phyloP scores from a whole-genome alignment of 78 protist species.

The Dictyostelium purpureum region DNA sequence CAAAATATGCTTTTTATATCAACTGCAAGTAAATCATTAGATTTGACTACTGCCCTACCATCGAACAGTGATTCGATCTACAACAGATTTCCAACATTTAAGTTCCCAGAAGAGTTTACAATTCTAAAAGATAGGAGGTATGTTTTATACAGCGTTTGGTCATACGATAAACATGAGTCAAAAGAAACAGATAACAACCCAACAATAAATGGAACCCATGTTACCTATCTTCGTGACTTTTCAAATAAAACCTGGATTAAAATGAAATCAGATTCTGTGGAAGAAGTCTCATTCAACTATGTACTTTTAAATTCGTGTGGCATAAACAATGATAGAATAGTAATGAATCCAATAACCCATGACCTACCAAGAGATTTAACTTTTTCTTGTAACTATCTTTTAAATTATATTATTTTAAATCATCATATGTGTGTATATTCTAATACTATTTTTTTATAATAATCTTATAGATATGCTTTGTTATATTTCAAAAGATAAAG shows the following conservation, averaged over 20 bases:
- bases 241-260: slow-evolving; percentile 7
- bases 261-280: background rate
- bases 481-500: slow-evolving; percentile 18
- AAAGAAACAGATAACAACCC: background rate
- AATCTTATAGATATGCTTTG: slow-evolving; percentile 23
- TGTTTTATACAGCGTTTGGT: slow-evolving; percentile 36
- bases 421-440: too few species aligned
- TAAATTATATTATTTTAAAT: background rate
- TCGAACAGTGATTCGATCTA: too few species aligned
- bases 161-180: background rate
- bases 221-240: slow-evolving; percentile 5
- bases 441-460: background rate
- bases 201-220: too few species aligned
- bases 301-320: background rate
- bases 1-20: background rate
- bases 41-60: too few species aligned
- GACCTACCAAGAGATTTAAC: background rate
- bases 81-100: background rate
- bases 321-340: background rate
- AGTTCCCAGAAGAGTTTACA: background rate
- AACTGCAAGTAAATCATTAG: slow-evolving; percentile 1
- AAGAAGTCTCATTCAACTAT: slow-evolving; percentile 18
- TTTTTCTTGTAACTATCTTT: background rate
- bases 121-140: background rate
- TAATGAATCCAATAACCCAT: background rate